phyloP scores from a whole-genome alignment of 2,329 filamentous ascomycete genomes.

The Penicillium verrucosum region DNA sequence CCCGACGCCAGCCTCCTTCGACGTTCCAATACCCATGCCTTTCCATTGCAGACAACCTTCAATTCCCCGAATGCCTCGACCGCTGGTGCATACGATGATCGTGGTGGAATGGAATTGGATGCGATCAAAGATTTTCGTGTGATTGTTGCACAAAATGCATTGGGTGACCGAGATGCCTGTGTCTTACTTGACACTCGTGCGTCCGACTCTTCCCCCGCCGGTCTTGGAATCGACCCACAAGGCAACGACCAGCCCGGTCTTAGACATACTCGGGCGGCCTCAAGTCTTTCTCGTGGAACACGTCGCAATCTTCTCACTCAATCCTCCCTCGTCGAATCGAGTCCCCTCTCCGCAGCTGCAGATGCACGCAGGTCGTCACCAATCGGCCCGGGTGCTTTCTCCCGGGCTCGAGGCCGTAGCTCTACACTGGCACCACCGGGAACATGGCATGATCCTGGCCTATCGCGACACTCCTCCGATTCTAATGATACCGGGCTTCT shows the following conservation, averaged over 20 bases:
- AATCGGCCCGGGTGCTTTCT: conserved; percentile 38
- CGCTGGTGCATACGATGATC: conserved; percentile 47
- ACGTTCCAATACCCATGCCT: conserved; percentile 41
- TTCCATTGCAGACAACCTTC: conserved; percentile 41
- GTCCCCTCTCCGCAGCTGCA: conserved; percentile 32
- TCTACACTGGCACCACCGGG: conserved; percentile 43
- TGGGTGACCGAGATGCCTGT: conserved; percentile 48
- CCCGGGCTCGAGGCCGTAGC: conserved; percentile 43
- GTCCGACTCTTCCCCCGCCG: conserved; percentile 28
- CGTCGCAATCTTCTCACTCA: conserved; percentile 36
- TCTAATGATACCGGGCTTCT: conserved; percentile 52
- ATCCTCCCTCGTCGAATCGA: conserved; percentile 34
- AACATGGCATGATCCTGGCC: conserved; percentile 33
- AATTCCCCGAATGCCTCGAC: conserved; percentile 44
- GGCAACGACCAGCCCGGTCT: conserved; percentile 28
- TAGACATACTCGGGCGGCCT: conserved; percentile 38
- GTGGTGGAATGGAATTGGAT: conserved; percentile 47
- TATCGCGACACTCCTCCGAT: conserved; percentile 42
- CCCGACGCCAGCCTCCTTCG: conserved; percentile 45
- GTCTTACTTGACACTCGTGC: conserved; percentile 45
- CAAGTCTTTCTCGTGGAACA: conserved; percentile 36
- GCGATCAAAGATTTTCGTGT: conserved; percentile 45
- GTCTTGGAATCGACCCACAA: conserved; percentile 37
- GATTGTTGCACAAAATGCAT: conserved; percentile 48
- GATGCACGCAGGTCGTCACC: conserved; percentile 33